Evolutionary conservation across 306 rosid genomes (phyloP), one percentile per base, ranked within the genome.

Genomic region (Glycine soja): DNA sequence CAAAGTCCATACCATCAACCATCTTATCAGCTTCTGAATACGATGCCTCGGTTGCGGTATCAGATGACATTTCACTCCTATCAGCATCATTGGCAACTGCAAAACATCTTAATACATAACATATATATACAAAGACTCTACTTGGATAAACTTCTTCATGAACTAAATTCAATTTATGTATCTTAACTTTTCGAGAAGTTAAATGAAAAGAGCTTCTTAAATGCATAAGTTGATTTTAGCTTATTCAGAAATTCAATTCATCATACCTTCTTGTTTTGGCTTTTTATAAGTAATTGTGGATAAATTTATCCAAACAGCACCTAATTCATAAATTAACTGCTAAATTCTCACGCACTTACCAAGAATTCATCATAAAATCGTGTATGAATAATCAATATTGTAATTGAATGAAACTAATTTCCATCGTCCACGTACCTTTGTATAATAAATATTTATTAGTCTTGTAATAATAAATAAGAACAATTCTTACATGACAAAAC

Each of bases 1-100:
- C 98, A 68, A 95, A 93, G 52, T 93, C 82, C 90, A 95, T 66
- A 1, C 90, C 89, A 79, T 93, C 99, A 0, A 93, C 93, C 7
- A 95, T 83, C 87, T 84, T 91, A 84, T 95, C 98, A 42, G 90
- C 97, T 40, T 91, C 93, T 40, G 93, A 48, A 13, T 48, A 73
- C 42, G 73, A 81, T 79, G 59, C 76, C 78, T 85, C 86, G 3
- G 54, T 77, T 72, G 76, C 34, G 10, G 83, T 62, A 43, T 80
- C 92, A 76, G 90, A 65, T 15, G 88, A 79, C 78, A 86, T 50
- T 48, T 88, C 92, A 34, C 86, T 83, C 62, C 88, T 72, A 80
- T 88, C 91, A 46, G 88, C 77, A 56, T 91, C 92, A 78, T 89
- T 93, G 14, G 75, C 85, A 50, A 90, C 97, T 89, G 95, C 90